Conservation (phyloP, 1,284 basidiomycete species). For the Moesziomyces parantarcticus region DNA sequence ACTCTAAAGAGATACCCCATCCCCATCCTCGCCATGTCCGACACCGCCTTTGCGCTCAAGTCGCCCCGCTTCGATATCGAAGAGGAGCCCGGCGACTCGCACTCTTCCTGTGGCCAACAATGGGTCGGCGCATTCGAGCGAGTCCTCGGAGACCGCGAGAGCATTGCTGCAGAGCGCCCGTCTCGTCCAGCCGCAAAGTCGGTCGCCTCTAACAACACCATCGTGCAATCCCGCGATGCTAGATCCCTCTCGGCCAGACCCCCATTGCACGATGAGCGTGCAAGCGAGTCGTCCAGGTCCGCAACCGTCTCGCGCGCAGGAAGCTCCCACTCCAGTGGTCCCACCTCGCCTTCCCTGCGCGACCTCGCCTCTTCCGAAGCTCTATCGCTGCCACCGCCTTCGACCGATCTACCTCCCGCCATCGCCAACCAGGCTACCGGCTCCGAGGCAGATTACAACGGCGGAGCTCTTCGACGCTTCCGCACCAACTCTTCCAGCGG, state of each 20-base stretch:
- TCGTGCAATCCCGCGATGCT: constrained; percentile 35
- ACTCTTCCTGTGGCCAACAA: constrained; percentile 13
- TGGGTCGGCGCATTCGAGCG: constrained; percentile 65
- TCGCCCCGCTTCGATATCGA: constrained; percentile 52
- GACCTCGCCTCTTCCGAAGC: constrained; percentile 7
- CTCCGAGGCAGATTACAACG: constrained; percentile 23
- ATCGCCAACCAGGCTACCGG: constrained; percentile 7
- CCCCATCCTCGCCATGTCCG: constrained; percentile 25
- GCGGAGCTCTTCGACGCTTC: constrained; percentile 21
- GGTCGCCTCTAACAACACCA: constrained; percentile 25
- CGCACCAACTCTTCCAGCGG: constrained; percentile 43
- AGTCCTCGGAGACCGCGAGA: constrained; percentile 61
- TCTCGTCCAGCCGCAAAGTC: constrained; percentile 25
- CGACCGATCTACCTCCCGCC: constrained; percentile 3
- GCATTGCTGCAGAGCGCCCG: constrained; percentile 31
- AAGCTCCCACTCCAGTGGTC: constrained; percentile 35
- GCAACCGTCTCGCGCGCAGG: constrained; percentile 22
- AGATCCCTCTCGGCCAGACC: constrained; percentile 12
- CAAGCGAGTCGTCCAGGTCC: constrained; percentile 17
- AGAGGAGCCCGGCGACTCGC: constrained; percentile 48
- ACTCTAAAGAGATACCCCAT: neutral
- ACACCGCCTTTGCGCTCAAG: constrained; percentile 14
- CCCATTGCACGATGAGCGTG: constrained; percentile 14
- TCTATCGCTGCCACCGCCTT: neutral
- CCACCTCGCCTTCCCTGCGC: constrained; percentile 28